Conservation (phyloP, 2,329 filamentous ascomycete species). For the Chalara sp. region DNA sequence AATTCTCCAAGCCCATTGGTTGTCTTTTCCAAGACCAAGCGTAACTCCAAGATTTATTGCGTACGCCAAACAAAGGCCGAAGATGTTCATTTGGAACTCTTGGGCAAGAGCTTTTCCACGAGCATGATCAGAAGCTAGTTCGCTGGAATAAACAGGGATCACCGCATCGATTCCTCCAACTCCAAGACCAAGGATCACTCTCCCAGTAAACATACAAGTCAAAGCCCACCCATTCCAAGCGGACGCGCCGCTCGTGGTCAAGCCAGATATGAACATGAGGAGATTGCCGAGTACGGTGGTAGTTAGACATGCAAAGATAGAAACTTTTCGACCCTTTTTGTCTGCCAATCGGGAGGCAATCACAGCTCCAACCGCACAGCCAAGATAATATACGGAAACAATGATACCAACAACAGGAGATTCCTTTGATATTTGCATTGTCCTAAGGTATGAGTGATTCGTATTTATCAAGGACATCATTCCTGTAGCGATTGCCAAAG, state of each 20-base stretch:
- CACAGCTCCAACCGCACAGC: slow-evolving; percentile 50
- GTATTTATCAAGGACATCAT: slow-evolving; percentile 74
- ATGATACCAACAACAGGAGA: slow-evolving; percentile 27
- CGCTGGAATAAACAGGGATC: slow-evolving; percentile 52
- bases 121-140: slow-evolving; percentile 48
- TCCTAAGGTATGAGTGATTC: slow-evolving; percentile 42
- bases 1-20: slow-evolving; percentile 54
- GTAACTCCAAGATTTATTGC: slow-evolving; percentile 51
- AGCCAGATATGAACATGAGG: slow-evolving; percentile 52
- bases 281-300: slow-evolving; percentile 48
- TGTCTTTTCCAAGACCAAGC: slow-evolving; percentile 43
- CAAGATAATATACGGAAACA: slow-evolving; percentile 55
- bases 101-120: slow-evolving; percentile 52
- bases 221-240: slow-evolving; percentile 41
- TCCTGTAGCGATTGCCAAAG: slow-evolving; percentile 8
- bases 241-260: slow-evolving; percentile 34
- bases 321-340: slow-evolving; percentile 43
- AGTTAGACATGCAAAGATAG: slow-evolving; percentile 47
- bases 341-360: slow-evolving; percentile 50
- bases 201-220: slow-evolving; percentile 26
- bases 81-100: slow-evolving; percentile 59
- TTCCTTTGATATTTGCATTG: slow-evolving; percentile 42
- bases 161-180: slow-evolving; percentile 55
- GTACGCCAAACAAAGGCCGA: slow-evolving; percentile 54
- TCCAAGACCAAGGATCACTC: slow-evolving; percentile 46